Evolutionary conservation across 2,329 filamentous ascomycete genomes (phyloP).

Genomic region (Exophiala oligosperma): DNA sequence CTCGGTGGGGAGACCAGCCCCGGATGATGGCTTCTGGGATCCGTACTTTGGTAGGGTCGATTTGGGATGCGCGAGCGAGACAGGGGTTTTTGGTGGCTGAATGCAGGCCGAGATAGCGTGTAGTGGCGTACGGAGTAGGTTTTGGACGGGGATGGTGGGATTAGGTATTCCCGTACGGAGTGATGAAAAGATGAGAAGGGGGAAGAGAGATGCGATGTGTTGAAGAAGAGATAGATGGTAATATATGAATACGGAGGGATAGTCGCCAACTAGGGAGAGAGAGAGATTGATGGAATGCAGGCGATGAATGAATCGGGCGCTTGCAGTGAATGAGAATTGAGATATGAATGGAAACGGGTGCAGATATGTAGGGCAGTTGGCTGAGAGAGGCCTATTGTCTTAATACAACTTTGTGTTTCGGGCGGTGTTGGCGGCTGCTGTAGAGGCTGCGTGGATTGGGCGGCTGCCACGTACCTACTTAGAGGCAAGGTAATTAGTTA

Average conservation of each 20-base stretch:
- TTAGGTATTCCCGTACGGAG: too few relatives aligned
- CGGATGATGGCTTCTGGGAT: constrained; percentile 11
- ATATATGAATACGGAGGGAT: not conserved
- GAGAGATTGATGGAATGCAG: not conserved
- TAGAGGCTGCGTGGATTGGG: constrained; percentile 20
- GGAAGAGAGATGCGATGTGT: not conserved
- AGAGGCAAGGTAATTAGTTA: not conserved
- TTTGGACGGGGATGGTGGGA: too few relatives aligned
- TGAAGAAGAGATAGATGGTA: not conserved
- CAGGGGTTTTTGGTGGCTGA: constrained; percentile 6
- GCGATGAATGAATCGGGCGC: constrained; percentile 1
- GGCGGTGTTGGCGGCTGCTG: constrained; percentile 20
- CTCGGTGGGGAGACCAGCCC: constrained; percentile 24
- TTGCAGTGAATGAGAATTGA: constrained; percentile 3
- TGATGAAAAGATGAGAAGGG: not conserved
- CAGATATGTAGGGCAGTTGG: constrained; percentile 15
- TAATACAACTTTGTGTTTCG: constrained; percentile 12
- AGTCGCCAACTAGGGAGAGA: not conserved
- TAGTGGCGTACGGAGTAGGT: not conserved
- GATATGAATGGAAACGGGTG: constrained; percentile 11
- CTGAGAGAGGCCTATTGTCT: not conserved
- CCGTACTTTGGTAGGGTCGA: not conserved
- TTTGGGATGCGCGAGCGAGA: not conserved
- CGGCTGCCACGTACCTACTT: constrained; percentile 2
- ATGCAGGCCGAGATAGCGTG: constrained; percentile 5